Conservation (phyloP, 2,329 filamentous ascomycete species). For the Cercospora canescens region DNA sequence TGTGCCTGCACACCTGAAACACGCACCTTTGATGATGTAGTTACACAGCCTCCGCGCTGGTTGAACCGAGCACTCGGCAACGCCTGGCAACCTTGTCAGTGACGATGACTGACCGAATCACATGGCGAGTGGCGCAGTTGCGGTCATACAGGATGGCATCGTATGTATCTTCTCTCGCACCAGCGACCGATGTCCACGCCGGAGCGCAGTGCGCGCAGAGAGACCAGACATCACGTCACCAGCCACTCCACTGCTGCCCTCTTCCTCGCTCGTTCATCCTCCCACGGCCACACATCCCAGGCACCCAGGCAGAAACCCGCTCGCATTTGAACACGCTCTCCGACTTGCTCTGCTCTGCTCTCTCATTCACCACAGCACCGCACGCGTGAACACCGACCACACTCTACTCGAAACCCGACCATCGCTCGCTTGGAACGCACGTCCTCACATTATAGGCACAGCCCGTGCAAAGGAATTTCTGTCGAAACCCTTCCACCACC, state of each 20-base stretch:
- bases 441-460: background rate
- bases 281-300: background rate
- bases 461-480: background rate
- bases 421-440: background rate
- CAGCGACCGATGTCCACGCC: background rate
- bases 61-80: background rate
- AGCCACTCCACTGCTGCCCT: background rate
- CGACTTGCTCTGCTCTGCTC: background rate
- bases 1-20: background rate
- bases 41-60: background rate
- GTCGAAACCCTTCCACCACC: background rate
- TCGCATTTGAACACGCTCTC: background rate
- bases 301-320: background rate
- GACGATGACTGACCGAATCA: background rate
- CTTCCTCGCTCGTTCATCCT: background rate
- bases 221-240: background rate
- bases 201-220: background rate
- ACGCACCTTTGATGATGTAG: background rate
- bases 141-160: background rate
- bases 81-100: background rate
- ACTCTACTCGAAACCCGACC: background rate
- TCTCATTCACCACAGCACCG: background rate
- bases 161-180: no score
- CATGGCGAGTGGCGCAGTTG: background rate
- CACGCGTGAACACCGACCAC: background rate